Evolutionary conservation across 805 yeast genomes (phyloP).

Genomic region (Lipomyces yamanashiensis): DNA sequence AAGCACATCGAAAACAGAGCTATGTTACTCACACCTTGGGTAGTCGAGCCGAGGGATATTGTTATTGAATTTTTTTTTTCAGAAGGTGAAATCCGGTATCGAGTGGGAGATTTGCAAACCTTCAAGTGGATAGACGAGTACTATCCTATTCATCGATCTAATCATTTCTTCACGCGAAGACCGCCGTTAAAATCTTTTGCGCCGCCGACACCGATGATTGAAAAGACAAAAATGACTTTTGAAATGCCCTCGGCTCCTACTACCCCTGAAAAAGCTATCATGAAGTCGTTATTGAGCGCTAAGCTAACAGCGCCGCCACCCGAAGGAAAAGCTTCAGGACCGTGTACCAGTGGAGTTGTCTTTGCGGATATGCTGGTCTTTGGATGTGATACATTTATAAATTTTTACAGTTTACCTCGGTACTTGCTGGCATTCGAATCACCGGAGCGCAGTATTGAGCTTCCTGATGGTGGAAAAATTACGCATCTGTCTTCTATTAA

Average conservation of each 20-base stretch:
- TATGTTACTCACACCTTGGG: slow-evolving; percentile 10
- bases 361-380: slow-evolving; percentile 28
- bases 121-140: slow-evolving; percentile 21
- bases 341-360: slow-evolving; percentile 29
- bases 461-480: slow-evolving; percentile 27
- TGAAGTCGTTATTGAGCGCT: slow-evolving; percentile 1
- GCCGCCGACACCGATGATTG: neutral
- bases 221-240: neutral
- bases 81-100: slow-evolving; percentile 29
- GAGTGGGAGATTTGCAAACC: slow-evolving; percentile 25
- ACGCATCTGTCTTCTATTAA: slow-evolving; percentile 16
- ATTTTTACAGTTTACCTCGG: slow-evolving; percentile 27
- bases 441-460: slow-evolving; percentile 24
- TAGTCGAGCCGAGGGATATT: slow-evolving; percentile 14
- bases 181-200: slow-evolving; percentile 19
- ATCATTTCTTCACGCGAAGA: slow-evolving; percentile 23
- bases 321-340: slow-evolving; percentile 23
- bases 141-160: slow-evolving; percentile 25
- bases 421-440: slow-evolving; percentile 31
- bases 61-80: slow-evolving; percentile 32
- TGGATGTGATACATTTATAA: slow-evolving; percentile 28
- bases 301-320: slow-evolving; percentile 1
- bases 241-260: neutral
- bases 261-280: neutral
- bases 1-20: slow-evolving; percentile 5